phyloP scores from a whole-genome alignment of 257 asterid genomes.

The Solanum lycopersicoides region DNA sequence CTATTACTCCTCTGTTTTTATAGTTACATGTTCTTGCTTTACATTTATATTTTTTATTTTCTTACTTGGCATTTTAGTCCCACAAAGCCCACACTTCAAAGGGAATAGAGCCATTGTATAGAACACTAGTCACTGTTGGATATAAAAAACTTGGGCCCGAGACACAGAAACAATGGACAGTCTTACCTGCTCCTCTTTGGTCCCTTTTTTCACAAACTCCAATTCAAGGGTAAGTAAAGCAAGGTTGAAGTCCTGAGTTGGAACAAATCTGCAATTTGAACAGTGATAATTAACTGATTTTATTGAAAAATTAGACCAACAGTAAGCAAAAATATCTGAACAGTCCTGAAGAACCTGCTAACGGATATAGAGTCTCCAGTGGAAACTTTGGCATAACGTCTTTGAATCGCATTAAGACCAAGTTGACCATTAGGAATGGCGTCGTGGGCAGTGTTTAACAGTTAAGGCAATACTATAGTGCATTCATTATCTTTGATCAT shows the following conservation, averaged over 20 bases:
- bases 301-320: background rate
- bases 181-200: slow-evolving; percentile 76
- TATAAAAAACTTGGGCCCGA: background rate
- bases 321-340: background rate
- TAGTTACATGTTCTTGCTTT: background rate
- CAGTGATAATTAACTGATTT: background rate
- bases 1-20: background rate
- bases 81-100: background rate
- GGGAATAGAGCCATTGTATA: slow-evolving; percentile 11
- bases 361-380: slow-evolving; percentile 65
- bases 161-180: background rate
- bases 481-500: background rate
- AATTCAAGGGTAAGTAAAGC: slow-evolving; percentile 83
- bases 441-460: slow-evolving; percentile 47
- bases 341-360: slow-evolving; percentile 35
- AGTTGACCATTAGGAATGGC: slow-evolving; percentile 46
- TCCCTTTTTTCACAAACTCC: slow-evolving; percentile 89
- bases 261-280: slow-evolving; percentile 44
- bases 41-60: background rate
- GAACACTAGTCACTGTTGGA: background rate
- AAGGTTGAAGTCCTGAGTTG: slow-evolving; percentile 74
- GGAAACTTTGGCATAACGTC: slow-evolving; percentile 84
- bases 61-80: background rate
- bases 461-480: slow-evolving; percentile 47
- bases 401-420: slow-evolving; percentile 80